Evolutionary conservation across 2,329 filamentous ascomycete genomes (phyloP).

Genomic region (Trichophyton benhamiae): DNA sequence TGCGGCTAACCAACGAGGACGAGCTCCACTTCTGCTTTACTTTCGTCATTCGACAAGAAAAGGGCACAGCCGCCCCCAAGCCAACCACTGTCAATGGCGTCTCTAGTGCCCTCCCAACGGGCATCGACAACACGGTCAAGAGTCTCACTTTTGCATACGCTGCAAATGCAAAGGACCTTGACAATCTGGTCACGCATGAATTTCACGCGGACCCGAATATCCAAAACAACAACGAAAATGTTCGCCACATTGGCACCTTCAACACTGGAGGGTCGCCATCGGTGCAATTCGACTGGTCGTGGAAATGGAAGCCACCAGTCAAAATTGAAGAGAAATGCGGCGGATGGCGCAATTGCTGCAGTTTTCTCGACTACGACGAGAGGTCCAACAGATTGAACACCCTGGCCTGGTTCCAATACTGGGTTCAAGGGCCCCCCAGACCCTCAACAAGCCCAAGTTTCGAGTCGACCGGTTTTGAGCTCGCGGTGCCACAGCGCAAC

Average conservation of each 20-base stretch:
- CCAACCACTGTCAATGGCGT: constrained; percentile 37
- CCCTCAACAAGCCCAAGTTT: constrained; percentile 43
- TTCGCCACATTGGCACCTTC: constrained; percentile 88
- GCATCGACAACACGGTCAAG: constrained; percentile 63
- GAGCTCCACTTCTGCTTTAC: constrained; percentile 89
- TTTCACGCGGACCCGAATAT: constrained; percentile 95
- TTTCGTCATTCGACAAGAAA: constrained; percentile 57
- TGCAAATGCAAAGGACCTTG: constrained; percentile 72
- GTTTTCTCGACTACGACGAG: constrained; percentile 94
- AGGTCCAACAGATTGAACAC: constrained; percentile 79
- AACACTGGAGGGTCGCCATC: constrained; percentile 70
- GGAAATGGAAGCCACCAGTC: constrained; percentile 94
- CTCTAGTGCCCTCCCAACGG: constrained; percentile 38
- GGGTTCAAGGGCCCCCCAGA: constrained; percentile 56
- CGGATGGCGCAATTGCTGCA: constrained; percentile 93
- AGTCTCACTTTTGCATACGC: constrained; percentile 89
- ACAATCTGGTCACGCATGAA: constrained; percentile 85
- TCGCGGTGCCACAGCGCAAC: constrained; percentile 61
- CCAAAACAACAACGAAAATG: constrained; percentile 94
- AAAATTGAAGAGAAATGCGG: constrained; percentile 66
- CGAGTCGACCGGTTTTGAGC: constrained; percentile 56
- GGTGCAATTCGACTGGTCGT: constrained; percentile 85
- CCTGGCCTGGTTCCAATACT: constrained; percentile 86
- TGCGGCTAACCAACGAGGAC: constrained; percentile 81
- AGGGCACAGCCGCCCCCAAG: constrained; percentile 39